Conservation (phyloP, 306 rosid species). For the Albizia julibrissin region DNA sequence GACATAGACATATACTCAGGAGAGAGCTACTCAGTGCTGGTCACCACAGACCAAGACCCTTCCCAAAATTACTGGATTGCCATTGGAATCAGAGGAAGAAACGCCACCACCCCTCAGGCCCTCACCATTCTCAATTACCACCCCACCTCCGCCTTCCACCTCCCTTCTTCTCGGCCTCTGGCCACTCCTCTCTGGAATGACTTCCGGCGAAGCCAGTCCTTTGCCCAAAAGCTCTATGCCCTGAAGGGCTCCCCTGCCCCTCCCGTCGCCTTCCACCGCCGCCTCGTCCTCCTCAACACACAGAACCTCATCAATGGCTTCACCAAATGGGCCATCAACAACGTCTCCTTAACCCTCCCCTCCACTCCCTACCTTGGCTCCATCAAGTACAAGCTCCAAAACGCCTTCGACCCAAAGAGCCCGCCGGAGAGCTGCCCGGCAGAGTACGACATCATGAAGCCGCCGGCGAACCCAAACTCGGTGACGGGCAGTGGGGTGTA, state of each 20-base stretch:
- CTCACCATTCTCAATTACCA: constrained; percentile 59
- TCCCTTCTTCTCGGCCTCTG: constrained; percentile 58
- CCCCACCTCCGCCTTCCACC: constrained; percentile 42
- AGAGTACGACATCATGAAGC: constrained; percentile 48
- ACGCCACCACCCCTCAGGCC: constrained; percentile 56
- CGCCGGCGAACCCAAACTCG: constrained; percentile 41
- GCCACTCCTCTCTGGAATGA: constrained; percentile 64
- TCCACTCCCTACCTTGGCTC: constrained; percentile 63
- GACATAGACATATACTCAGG: constrained; percentile 74
- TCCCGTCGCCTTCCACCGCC: constrained; percentile 42
- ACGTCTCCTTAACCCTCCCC: constrained; percentile 55
- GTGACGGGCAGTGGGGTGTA: constrained; percentile 48
- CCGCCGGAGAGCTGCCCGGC: constrained; percentile 52
- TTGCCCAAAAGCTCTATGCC: constrained; percentile 38
- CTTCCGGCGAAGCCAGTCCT: constrained; percentile 44
- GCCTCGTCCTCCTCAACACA: constrained; percentile 65
- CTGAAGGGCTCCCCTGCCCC: constrained; percentile 49
- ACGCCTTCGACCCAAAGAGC: constrained; percentile 30
- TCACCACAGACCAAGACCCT: constrained; percentile 61
- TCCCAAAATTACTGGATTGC: constrained; percentile 64
- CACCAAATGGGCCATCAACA: constrained; percentile 70
- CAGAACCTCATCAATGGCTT: constrained; percentile 57
- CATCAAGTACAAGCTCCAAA: constrained; percentile 36
- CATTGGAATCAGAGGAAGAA: constrained; percentile 58
- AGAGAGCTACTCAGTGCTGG: constrained; percentile 70